Percentiles rank a stretch among this genome's conserved stretches.
Evolutionary conservation across 2,329 filamentous ascomycete genomes (phyloP).

Genomic region (Pseudogymnoascus sp.): DNA sequence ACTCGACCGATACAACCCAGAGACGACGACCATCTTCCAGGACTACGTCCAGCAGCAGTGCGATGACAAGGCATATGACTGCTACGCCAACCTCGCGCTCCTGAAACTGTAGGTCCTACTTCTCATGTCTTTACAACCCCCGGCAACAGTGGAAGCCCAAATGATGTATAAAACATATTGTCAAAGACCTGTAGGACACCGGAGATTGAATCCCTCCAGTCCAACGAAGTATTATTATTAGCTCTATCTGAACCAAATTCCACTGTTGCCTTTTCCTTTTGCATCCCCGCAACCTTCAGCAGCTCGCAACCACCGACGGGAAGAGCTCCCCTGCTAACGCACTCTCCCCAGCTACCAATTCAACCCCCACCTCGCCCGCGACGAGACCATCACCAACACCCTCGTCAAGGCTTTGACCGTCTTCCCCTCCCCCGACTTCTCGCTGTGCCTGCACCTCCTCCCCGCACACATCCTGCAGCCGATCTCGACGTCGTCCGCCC

Average conservation of each 20-base stretch:
- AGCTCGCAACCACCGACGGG: slow-evolving; percentile 11
- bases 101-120: slow-evolving; percentile 79
- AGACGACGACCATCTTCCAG: slow-evolving; percentile 89
- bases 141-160: slow-evolving; percentile 11
- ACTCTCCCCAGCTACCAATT: slow-evolving; percentile 76
- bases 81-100: slow-evolving; percentile 91
- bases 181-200: slow-evolving; percentile 57
- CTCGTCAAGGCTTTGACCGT: slow-evolving; percentile 96
- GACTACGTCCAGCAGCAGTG: slow-evolving; percentile 92
- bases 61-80: slow-evolving; percentile 88
- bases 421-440: slow-evolving; percentile 94
- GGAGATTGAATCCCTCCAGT: slow-evolving; percentile 47
- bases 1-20: slow-evolving; percentile 96
- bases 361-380: slow-evolving; percentile 94
- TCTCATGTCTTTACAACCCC: neutral
- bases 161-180: slow-evolving; percentile 12
- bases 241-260: slow-evolving; percentile 58
- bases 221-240: slow-evolving; percentile 64
- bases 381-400: slow-evolving; percentile 97
- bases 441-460: slow-evolving; percentile 86
- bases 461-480: slow-evolving; percentile 69
- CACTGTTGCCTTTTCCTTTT: slow-evolving; percentile 7
- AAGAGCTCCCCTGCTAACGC: slow-evolving; percentile 3
- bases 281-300: neutral
- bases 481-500: slow-evolving; percentile 38